Base-by-base conservation (phyloP, 1,139 yeast genomes). In the Torulaspora globosa region DNA sequence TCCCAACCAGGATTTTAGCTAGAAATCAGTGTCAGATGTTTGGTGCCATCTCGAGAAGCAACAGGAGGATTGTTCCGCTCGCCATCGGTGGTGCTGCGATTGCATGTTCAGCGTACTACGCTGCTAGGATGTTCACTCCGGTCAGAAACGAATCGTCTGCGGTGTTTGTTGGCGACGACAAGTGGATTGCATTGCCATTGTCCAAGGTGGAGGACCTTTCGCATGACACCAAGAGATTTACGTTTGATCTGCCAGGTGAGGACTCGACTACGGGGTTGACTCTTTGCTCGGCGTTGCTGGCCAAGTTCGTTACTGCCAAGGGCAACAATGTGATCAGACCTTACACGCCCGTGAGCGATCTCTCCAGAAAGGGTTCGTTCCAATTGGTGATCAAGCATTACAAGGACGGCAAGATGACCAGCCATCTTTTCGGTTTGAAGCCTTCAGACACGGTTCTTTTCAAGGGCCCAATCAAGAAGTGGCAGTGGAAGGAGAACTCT, bases 311-410 rank as follows among this genome's bases (percentile, higher is more conserved):
- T 48, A 84, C 92, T 47, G 78, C 80, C 50, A 88, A 88, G 72
- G 97, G 97, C 57, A 80, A 74, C 70, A 82, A 83, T 62, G 96
- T 92, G 49, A 76, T 94, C 55, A 84, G 99, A 73, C 98, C 99
- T 39, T 94, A 94, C 75, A 94, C 99, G 31, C 98, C 99, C 48
- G 76, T 83, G 46, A 78, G 87, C 29, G 88, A 84, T 60, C 73
- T 77, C 45, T 80, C 79, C 46, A 74, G 76, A 51, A 75, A 76
- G 66, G 98, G 98, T 44, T 67, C 76, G 48, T 74, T 94, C 62
- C 89, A 87, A 53, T 78, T 94, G 58, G 78, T 90, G 52, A 74
- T 94, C 68, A 94, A 94, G 77, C 79, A 75, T 54, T 94, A 94
- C 72, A 85, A 82, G 43, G 70, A 68, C 39, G 97, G 97, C 59